These are phyloP conservation scores for Yarrowia osloensis DNA, from an alignment of 805 yeast genomes.

Conservation along the genomic window DNA sequence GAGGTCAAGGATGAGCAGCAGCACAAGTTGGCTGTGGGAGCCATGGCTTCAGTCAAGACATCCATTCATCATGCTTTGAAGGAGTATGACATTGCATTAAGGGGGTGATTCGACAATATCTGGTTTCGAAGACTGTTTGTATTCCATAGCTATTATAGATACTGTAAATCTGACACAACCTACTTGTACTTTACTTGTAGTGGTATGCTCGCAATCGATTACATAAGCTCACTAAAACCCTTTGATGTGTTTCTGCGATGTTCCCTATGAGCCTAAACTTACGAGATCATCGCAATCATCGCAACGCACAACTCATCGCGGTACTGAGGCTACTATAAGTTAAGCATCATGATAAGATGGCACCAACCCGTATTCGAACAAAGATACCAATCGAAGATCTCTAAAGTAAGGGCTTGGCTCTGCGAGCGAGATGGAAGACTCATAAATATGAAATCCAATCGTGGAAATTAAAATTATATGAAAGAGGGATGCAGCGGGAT, in stretches of 20 bases:
- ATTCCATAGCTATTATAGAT: too few relatives aligned
- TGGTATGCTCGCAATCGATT: too few relatives aligned
- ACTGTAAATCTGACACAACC: too few relatives aligned
- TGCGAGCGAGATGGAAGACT: neutral
- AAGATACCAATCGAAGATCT: neutral
- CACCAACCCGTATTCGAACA: neutral
- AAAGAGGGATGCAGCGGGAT: neutral
- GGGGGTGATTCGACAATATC: neutral
- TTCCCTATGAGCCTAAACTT: neutral
- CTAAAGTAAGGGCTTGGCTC: neutral
- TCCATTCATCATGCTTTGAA: conserved; percentile 52
- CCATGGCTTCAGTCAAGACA: conserved; percentile 49
- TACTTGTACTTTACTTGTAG: too few relatives aligned
- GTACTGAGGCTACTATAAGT: too few relatives aligned
- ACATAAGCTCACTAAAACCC: neutral
- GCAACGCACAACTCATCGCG: neutral
- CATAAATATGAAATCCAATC: neutral
- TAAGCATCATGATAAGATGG: neutral
- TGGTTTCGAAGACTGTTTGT: too few relatives aligned
- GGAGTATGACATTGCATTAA: conserved; percentile 42
- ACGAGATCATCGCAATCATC: neutral
- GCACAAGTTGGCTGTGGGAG: conserved; percentile 32
- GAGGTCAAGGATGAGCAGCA: conserved; percentile 34
- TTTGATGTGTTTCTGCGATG: too few relatives aligned
- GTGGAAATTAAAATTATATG: neutral